phyloP scores from a whole-genome alignment of 495 filamentous ascomycete genomes.

The Hypomontagnella submonticulosa region DNA sequence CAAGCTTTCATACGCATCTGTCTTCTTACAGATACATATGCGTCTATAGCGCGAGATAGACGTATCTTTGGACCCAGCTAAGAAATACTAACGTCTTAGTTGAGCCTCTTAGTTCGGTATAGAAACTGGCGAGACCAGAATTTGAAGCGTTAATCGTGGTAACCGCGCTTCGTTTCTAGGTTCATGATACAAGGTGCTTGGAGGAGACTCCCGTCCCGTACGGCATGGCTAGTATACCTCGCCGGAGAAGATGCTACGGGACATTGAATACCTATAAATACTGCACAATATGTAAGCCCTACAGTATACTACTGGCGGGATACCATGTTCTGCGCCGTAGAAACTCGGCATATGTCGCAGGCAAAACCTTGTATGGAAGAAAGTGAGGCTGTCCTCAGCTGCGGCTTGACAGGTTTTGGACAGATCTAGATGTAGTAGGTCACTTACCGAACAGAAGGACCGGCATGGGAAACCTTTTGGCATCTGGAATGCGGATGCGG shows the following conservation, averaged over 20 bases:
- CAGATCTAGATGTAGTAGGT: not conserved
- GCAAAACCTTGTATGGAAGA: not conserved
- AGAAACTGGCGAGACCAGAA: not conserved
- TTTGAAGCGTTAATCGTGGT: not conserved
- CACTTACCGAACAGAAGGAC: not conserved
- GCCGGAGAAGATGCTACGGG: too few species aligned
- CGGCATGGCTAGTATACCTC: too few species aligned
- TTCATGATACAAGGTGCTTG: not conserved
- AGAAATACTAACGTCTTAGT: slow-evolving; percentile 5
- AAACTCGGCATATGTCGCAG: too few species aligned
- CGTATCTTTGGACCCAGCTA: not conserved
- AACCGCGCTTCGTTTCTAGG: not conserved
- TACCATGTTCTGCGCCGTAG: too few species aligned
- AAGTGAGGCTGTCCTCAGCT: slow-evolving; percentile 12
- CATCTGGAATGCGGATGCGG: not conserved
- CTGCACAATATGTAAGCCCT: too few species aligned
- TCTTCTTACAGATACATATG: too few species aligned
- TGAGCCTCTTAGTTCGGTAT: too few species aligned
- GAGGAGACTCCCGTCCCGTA: too few species aligned
- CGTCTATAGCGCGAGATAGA: not conserved
- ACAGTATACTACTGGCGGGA: too few species aligned
- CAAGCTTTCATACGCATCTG: too few species aligned
- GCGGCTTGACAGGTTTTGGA: slow-evolving; percentile 2
- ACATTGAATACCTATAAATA: too few species aligned
- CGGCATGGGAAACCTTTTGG: slow-evolving; percentile 3